phyloP scores from a whole-genome alignment of 768 basidiomycete species.

The Coprinopsis sp. region DNA sequence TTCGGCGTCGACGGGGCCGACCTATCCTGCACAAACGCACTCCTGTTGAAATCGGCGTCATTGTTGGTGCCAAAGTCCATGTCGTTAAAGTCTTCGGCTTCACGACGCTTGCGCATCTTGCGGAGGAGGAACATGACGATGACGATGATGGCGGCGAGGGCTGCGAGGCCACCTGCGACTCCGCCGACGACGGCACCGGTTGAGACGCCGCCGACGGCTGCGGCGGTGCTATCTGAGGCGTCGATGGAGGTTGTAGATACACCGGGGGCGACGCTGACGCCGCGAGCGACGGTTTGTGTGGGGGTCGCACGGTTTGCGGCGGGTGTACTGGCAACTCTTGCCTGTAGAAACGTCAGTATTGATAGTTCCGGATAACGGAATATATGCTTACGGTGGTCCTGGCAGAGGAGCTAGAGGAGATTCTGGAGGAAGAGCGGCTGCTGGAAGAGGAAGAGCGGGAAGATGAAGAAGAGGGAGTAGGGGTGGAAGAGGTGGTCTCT shows the following conservation, averaged over 20 bases:
- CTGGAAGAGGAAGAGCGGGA: conserved; percentile 2
- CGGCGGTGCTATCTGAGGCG: conserved; percentile 6
- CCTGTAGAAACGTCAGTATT: too few relatives aligned
- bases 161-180: conserved; percentile 32
- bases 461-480: background rate
- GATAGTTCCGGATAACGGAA: too few relatives aligned
- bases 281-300: conserved; percentile 5
- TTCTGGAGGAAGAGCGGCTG: conserved; percentile 1
- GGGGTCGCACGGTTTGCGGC: conserved; percentile 4
- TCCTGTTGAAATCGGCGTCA: conserved; percentile 23
- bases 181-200: conserved; percentile 43
- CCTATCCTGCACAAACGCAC: conserved; percentile 22
- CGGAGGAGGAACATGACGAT: conserved; percentile 37
- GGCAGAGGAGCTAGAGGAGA: conserved; percentile 5
- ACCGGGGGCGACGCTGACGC: conserved; percentile 1
- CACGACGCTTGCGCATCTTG: conserved; percentile 30
- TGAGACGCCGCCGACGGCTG: conserved; percentile 20
- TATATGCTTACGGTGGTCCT: conserved; percentile 2
- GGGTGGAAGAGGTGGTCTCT: background rate
- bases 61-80: conserved; percentile 29
- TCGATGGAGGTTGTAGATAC: conserved; percentile 11
- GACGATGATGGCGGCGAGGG: conserved; percentile 33
- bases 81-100: conserved; percentile 27
- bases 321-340: conserved; percentile 13
- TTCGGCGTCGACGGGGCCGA: conserved; percentile 15